Conservation (phyloP, 257 asterid genomes). For the Solanum bulbocastanum region DNA sequence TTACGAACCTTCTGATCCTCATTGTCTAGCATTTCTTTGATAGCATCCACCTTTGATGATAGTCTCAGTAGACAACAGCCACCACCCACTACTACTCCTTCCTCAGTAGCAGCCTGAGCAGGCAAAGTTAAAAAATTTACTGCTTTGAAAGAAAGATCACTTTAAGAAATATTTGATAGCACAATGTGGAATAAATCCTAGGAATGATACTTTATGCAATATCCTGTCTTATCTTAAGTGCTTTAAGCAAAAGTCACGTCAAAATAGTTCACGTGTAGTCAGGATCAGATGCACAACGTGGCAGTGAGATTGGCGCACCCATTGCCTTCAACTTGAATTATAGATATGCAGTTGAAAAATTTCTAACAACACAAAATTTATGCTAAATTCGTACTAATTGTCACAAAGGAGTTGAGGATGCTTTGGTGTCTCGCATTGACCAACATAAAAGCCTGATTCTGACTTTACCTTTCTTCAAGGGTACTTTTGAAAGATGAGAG, state of each 20-base stretch:
- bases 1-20: conserved; percentile 58
- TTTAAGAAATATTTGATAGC: neutral
- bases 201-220: neutral
- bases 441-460: neutral
- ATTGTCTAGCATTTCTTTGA: conserved; percentile 49
- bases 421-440: neutral
- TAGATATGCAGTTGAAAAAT: neutral
- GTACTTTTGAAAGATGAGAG: neutral
- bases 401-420: neutral
- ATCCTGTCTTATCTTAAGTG: neutral
- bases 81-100: conserved; percentile 86
- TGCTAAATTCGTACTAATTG: neutral
- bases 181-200: neutral
- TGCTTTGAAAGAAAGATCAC: no score
- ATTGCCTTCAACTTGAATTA: neutral
- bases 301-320: neutral
- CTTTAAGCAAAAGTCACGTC: neutral
- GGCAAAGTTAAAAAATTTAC: neutral
- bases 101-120: conserved; percentile 75
- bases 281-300: neutral
- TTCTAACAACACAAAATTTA: neutral
- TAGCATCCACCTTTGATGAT: conserved; percentile 44
- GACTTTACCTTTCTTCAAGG: neutral
- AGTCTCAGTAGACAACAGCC: conserved; percentile 81
- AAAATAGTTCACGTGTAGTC: neutral